A percentile compares a stretch with the other conserved stretches of the same genome.
phyloP scores from a whole-genome alignment of 305 asterid genomes.

The Vinca major region DNA sequence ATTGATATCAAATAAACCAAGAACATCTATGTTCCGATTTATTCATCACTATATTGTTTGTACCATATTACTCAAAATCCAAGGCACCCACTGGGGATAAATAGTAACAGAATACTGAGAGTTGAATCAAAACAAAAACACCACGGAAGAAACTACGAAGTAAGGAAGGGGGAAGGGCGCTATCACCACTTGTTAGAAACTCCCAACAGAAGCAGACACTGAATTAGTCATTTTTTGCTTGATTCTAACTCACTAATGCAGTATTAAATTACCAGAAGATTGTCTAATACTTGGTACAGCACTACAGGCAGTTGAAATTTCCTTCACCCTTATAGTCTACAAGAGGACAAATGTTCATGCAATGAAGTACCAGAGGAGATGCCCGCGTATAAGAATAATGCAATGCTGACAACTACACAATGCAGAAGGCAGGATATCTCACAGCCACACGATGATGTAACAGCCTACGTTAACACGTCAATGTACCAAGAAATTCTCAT shows the following conservation, averaged over 20 bases:
- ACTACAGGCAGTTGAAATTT: background rate
- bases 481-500: background rate
- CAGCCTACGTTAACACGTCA: background rate
- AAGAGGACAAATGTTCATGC: background rate
- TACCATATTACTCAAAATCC: background rate
- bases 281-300: background rate
- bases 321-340: background rate
- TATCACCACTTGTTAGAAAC: background rate
- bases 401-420: background rate
- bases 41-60: background rate
- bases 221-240: background rate
- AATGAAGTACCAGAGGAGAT: background rate
- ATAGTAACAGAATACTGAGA: background rate
- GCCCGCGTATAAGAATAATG: background rate
- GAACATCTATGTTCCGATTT: background rate
- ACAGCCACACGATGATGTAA: background rate
- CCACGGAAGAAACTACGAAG: background rate
- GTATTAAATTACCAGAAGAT: background rate
- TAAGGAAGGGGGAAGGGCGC: background rate
- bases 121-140: background rate
- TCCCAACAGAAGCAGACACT: background rate
- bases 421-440: background rate
- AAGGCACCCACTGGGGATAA: background rate
- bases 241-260: background rate
- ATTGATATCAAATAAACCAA: constrained; percentile 4